Percentiles rank a stretch among this genome's conserved stretches.
Evolutionary conservation across 495 filamentous ascomycete species (phyloP).

Genomic region (Echria macrotheca): DNA sequence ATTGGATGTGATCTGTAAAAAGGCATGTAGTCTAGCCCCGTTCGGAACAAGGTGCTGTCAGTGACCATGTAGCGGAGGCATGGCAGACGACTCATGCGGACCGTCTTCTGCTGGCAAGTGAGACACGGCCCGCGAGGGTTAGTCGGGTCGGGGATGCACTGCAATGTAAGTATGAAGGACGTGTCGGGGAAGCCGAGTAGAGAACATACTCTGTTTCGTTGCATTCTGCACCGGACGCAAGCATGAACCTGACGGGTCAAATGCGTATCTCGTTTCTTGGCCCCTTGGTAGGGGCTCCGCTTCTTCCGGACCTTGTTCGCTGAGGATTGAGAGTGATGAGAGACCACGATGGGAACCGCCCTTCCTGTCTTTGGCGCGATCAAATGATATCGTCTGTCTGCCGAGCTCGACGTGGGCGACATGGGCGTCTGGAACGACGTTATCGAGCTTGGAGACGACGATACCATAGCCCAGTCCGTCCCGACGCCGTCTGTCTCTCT

Average conservation of each 20-base stretch:
- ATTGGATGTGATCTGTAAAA: constrained; percentile 30
- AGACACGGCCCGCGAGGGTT: constrained; percentile 30
- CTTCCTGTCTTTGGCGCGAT: constrained; percentile 18
- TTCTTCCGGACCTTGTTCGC: constrained; percentile 21
- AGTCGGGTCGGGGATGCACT: constrained; percentile 32
- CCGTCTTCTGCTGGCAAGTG: constrained; percentile 28
- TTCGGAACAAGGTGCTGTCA: constrained; percentile 33
- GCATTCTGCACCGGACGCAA: constrained; percentile 33
- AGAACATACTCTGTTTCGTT: constrained; percentile 30
- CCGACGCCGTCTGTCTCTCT: constrained; percentile 6
- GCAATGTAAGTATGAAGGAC: too few relatives aligned
- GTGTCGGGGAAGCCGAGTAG: too few relatives aligned
- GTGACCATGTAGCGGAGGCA: constrained; percentile 39
- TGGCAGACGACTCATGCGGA: constrained; percentile 31
- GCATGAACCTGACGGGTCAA: constrained; percentile 31
- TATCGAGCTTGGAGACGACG: constrained; percentile 12
- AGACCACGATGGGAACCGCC: constrained; percentile 7
- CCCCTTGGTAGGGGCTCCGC: constrained; percentile 24
- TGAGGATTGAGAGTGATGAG: constrained; percentile 11
- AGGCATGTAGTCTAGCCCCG: constrained; percentile 28
- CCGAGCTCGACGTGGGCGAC: constrained; percentile 11
- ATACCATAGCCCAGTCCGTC: constrained; percentile 20
- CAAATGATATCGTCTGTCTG: constrained; percentile 15
- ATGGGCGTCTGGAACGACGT: constrained; percentile 8
- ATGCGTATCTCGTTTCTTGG: constrained; percentile 26